Evolutionary conservation across 768 basidiomycete genomes (phyloP), one percentile per base, ranked within the genome.

Genomic region (Favolaschia claudopus): DNA sequence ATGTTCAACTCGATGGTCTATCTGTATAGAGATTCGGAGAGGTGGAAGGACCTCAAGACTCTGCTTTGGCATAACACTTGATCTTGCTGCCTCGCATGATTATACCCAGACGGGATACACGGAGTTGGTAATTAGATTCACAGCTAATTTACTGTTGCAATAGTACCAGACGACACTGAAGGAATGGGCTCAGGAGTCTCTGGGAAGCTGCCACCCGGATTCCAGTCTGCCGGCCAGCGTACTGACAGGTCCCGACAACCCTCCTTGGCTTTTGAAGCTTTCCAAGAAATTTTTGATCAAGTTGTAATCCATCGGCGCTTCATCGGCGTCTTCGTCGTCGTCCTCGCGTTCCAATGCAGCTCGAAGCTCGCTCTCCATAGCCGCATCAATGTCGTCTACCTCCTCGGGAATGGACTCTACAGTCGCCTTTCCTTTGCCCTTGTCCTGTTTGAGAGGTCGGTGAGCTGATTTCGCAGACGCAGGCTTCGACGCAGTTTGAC

Each of bases 1-100:
- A 93, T 98, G 94, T 95, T 94, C 79, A 93, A 86, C 77, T 92
- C 91, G 17, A 98, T 97, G 96, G 85, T 83, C 55, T 99, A 99
- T 74, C 82, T 99, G 34, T 99, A 99, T 77, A 87, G 88, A 34
- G 95, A 99, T 73, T 96, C 94, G 19, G 93, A 99, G 60, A 75
- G 78, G 38, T 99, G 96, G 95, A 85, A 80, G 45, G 81, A 85
- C 67, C 76, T 97, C 39, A 86, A 82, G 76, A 97, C 94, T 46
- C 76, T 99, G 46, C 74, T 98, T 48, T 97, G 96, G 95, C 91
- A 93, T 68, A 96, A 97, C 75, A 89, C 82, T 34, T 34, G n/a
- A 2, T 36, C 19, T 36, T 13, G 34, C 34, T 4, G 14, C 34
- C 34, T n/a, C 34, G 7, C 22, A 17, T 15, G n/a, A 19, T 33